phyloP scores from a whole-genome alignment of 495 filamentous ascomycete genomes.

The Pyronema domesticum region DNA sequence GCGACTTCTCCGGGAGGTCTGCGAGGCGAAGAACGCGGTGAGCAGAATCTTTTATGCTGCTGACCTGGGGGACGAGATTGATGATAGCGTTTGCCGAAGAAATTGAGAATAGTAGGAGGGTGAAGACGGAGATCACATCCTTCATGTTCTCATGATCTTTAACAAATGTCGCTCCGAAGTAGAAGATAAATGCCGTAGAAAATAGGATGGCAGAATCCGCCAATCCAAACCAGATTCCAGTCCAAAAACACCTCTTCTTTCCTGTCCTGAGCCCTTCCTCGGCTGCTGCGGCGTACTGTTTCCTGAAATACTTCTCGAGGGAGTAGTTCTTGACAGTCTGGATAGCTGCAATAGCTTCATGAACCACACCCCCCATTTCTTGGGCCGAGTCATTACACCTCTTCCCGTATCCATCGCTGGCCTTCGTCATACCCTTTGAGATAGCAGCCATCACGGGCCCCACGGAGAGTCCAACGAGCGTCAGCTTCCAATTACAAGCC shows the following conservation, averaged over 20 bases:
- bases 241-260: slow-evolving; percentile 39
- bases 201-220: slow-evolving; percentile 53
- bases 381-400: slow-evolving; percentile 43
- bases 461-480: slow-evolving; percentile 52
- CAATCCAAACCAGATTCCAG: slow-evolving; percentile 58
- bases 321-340: slow-evolving; percentile 63
- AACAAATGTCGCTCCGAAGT: slow-evolving; percentile 51
- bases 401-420: slow-evolving; percentile 54
- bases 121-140: slow-evolving; percentile 53
- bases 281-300: slow-evolving; percentile 41
- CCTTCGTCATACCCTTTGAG: slow-evolving; percentile 40
- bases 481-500: slow-evolving; percentile 60
- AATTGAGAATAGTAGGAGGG: slow-evolving; percentile 67
- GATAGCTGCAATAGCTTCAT: slow-evolving; percentile 69
- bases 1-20: slow-evolving; percentile 39
- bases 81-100: slow-evolving; percentile 51
- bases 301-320: slow-evolving; percentile 54
- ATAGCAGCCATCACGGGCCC: slow-evolving; percentile 50
- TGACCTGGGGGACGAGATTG: slow-evolving; percentile 63
- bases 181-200: slow-evolving; percentile 67
- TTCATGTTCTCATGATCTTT: slow-evolving; percentile 31
- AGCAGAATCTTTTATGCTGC: slow-evolving; percentile 51
- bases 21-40: slow-evolving; percentile 56
- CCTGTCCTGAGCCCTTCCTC: slow-evolving; percentile 36
- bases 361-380: slow-evolving; percentile 40